These are phyloP conservation scores for Ambispora gerdemannii DNA, from an alignment of 192 early-diverging fungal genomes.

Conservation along the genomic window DNA sequence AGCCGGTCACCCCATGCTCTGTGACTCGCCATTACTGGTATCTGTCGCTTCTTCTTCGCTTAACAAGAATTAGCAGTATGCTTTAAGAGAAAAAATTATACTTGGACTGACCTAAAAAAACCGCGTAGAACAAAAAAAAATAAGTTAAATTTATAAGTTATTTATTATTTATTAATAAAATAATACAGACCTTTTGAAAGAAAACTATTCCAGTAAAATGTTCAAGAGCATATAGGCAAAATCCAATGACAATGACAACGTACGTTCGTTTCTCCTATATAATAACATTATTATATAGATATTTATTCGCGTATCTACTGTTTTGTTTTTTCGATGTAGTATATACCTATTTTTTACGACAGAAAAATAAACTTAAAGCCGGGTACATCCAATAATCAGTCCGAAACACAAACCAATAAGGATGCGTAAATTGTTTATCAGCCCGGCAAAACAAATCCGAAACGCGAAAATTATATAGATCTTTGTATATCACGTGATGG, in stretches of 20 bases:
- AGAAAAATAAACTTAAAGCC: too few species aligned
- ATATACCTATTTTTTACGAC: too few species aligned
- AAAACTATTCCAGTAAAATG: slow-evolving; percentile 2
- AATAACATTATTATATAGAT: too few species aligned
- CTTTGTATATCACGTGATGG: too few species aligned
- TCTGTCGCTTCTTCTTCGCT: slow-evolving; percentile 22
- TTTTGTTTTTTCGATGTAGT: neutral
- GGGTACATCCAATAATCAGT: too few species aligned
- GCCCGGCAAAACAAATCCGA: too few species aligned
- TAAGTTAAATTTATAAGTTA: neutral
- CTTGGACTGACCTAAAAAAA: slow-evolving; percentile 1
- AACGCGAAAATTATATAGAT: too few species aligned
- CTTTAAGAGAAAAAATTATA: slow-evolving; percentile 24
- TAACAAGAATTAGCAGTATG: slow-evolving; percentile 13
- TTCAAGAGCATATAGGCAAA: slow-evolving; percentile 1
- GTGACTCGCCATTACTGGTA: slow-evolving; percentile 25
- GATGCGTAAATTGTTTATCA: too few species aligned
- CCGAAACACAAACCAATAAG: too few species aligned
- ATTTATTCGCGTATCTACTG: neutral
- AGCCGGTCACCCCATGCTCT: neutral
- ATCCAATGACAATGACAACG: neutral
- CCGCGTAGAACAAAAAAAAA: neutral
- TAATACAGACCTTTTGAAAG: slow-evolving; percentile 2
- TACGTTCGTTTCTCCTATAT: neutral
- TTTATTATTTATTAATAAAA: slow-evolving; percentile 3